Percentiles rank a stretch among this genome's conserved stretches.
Conservation (phyloP, 768 basidiomycete genomes). For the Crepidotus variabilis region DNA sequence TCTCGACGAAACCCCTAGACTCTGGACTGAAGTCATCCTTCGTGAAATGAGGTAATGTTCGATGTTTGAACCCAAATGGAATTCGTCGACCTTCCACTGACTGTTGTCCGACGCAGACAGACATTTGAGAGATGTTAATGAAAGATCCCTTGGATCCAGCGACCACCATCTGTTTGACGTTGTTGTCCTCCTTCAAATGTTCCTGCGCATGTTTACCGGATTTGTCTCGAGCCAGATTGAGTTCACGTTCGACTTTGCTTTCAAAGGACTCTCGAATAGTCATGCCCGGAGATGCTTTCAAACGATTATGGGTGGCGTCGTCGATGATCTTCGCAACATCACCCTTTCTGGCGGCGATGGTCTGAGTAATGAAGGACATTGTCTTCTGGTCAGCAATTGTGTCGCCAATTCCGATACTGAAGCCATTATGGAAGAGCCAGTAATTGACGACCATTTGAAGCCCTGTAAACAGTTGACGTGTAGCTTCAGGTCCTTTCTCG, state of each 20-base stretch:
- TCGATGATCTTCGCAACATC: slow-evolving; percentile 78
- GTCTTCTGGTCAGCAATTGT: slow-evolving; percentile 91
- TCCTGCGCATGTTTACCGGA: slow-evolving; percentile 97
- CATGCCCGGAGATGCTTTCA: slow-evolving; percentile 95
- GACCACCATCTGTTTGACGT: slow-evolving; percentile 99
- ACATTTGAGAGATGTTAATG: slow-evolving; percentile 99
- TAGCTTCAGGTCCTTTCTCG: slow-evolving; percentile 93
- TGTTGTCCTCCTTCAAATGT: slow-evolving; percentile 97
- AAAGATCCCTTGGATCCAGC: slow-evolving; percentile 98
- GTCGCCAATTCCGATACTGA: slow-evolving; percentile 98
- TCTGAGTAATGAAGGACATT: slow-evolving; percentile 82
- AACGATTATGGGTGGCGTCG: slow-evolving; percentile 78
- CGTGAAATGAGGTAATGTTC: slow-evolving; percentile 94
- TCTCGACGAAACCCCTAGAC: slow-evolving; percentile 97
- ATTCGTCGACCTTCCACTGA: slow-evolving; percentile 97
- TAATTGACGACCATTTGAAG: slow-evolving; percentile 95
- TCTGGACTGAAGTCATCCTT: slow-evolving; percentile 99
- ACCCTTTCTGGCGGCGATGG: slow-evolving; percentile 77
- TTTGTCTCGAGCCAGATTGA: slow-evolving; percentile 93
- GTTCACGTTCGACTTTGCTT: slow-evolving; percentile 82
- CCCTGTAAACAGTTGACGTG: slow-evolving; percentile 87
- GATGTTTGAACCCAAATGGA: slow-evolving; percentile 96
- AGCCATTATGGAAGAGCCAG: slow-evolving; percentile 98
- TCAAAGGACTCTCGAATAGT: slow-evolving; percentile 99
- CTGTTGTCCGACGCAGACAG: slow-evolving; percentile 98